phyloP scores from a whole-genome alignment of 2,329 filamentous ascomycete genomes.

The Colletotrichum gigasporum region DNA sequence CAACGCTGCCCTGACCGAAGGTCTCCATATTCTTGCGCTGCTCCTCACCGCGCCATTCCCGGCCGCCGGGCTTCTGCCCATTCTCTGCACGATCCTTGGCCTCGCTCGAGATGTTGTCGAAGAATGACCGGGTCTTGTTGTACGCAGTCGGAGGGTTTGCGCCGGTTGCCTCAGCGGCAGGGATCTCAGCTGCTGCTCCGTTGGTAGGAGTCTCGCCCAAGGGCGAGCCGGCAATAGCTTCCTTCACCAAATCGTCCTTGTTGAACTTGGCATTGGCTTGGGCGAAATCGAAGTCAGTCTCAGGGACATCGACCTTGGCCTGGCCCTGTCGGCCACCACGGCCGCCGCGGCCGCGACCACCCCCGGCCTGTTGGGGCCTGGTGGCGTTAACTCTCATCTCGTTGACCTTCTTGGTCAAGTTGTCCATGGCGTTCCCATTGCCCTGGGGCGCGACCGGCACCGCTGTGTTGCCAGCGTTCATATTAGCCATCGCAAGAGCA shows the following conservation, averaged over 20 bases:
- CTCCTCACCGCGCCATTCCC: constrained; percentile 91
- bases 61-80: constrained; percentile 75
- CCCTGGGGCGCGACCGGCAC: constrained; percentile 34
- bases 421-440: constrained; percentile 67
- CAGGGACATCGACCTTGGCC: constrained; percentile 86
- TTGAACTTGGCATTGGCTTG: constrained; percentile 58
- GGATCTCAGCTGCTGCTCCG: constrained; percentile 46
- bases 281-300: constrained; percentile 92
- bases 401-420: constrained; percentile 77
- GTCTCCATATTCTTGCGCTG: constrained; percentile 97
- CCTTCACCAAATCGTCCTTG: constrained; percentile 75
- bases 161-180: constrained; percentile 37
- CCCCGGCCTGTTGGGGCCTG: constrained; percentile 38
- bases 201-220: constrained; percentile 58
- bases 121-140: constrained; percentile 91
- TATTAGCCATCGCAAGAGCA: constrained; percentile 82
- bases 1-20: constrained; percentile 95
- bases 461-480: constrained; percentile 52
- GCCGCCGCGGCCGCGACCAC: constrained; percentile 56
- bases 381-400: constrained; percentile 77
- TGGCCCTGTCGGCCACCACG: constrained; percentile 54
- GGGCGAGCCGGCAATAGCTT: constrained; percentile 85
- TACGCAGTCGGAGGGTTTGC: constrained; percentile 64
- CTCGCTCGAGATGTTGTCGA: constrained; percentile 98
- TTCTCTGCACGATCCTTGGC: constrained; percentile 86